A percentile compares a stretch with the other conserved stretches of the same genome.
Conservation (phyloP, 177 flowering plant genomes). For the Viscum album region DNA sequence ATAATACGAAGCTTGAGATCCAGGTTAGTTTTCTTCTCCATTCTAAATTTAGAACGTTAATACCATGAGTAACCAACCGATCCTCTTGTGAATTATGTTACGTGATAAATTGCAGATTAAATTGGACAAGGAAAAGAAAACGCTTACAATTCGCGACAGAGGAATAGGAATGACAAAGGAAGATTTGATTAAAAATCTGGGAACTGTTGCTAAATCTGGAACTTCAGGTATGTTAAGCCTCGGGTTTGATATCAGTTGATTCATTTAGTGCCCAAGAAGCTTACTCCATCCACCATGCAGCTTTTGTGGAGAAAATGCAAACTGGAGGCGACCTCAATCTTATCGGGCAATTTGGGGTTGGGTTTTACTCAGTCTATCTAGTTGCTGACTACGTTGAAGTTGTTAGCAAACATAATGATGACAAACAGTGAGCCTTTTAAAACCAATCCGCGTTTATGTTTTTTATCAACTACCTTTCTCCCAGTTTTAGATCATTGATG, state of each 20-base stretch:
- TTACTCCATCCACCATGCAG: too few relatives aligned
- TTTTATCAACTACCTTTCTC: background rate
- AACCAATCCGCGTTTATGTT: background rate
- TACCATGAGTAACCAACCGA: too few relatives aligned
- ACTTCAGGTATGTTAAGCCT: slow-evolving; percentile 65
- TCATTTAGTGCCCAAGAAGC: too few relatives aligned
- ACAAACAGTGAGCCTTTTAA: slow-evolving; percentile 61
- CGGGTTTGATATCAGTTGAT: too few relatives aligned
- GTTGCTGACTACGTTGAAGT: slow-evolving; percentile 98
- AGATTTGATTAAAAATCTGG: slow-evolving; percentile 90
- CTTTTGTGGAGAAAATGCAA: slow-evolving; percentile 95
- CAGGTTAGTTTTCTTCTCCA: slow-evolving; percentile 37
- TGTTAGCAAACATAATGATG: slow-evolving; percentile 92
- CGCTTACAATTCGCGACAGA: slow-evolving; percentile 79
- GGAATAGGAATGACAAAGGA: slow-evolving; percentile 99
- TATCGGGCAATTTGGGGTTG: slow-evolving; percentile 99
- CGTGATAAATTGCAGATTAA: slow-evolving; percentile 50
- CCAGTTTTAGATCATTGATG: background rate
- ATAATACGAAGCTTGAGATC: slow-evolving; percentile 77
- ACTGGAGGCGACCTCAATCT: slow-evolving; percentile 86
- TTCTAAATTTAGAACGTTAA: background rate
- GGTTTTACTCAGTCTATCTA: slow-evolving; percentile 91
- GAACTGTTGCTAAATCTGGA: slow-evolving; percentile 97
- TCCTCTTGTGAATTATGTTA: background rate
- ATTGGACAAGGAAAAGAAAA: slow-evolving; percentile 84